Evolutionary conservation across 257 asterid species (phyloP).

Genomic region (Phtheirospermum japonicum): DNA sequence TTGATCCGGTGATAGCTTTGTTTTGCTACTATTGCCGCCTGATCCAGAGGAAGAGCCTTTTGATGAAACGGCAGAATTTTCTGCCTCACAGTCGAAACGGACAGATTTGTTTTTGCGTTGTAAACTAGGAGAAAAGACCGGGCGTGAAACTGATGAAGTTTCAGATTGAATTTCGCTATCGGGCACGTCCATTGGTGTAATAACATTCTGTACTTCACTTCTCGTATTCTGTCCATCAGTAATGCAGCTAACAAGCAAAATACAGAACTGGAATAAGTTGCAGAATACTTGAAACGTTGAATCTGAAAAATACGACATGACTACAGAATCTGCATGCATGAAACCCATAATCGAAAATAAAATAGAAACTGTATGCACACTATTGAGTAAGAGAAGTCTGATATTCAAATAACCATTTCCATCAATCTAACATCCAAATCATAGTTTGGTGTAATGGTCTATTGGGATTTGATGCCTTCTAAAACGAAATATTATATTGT

Average conservation of each 20-base stretch:
- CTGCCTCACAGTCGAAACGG: constrained; percentile 42
- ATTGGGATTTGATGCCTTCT: background rate
- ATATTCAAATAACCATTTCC: background rate
- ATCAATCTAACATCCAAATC: constrained; percentile 7
- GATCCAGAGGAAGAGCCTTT: constrained; percentile 50
- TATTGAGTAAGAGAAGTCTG: background rate
- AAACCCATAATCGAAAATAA: background rate
- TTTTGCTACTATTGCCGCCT: constrained; percentile 25
- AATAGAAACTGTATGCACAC: background rate
- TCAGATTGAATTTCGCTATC: constrained; percentile 29
- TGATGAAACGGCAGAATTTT: constrained; percentile 39
- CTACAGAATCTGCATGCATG: background rate
- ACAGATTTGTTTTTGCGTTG: constrained; percentile 42
- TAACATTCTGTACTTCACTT: background rate
- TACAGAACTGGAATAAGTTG: constrained; percentile 13
- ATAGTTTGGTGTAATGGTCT: background rate
- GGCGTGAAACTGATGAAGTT: constrained; percentile 36
- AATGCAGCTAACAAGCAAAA: constrained; percentile 46
- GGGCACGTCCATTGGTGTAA: constrained; percentile 20
- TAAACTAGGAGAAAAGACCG: constrained; percentile 29
- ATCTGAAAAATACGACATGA: background rate
- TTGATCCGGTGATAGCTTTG: constrained; percentile 59
- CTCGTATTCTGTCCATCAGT: constrained; percentile 40
- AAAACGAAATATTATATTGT: background rate
- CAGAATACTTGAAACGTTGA: constrained; percentile 9